phyloP scores from a whole-genome alignment of 2,329 filamentous ascomycete species.

The Colletotrichum aenigma region DNA sequence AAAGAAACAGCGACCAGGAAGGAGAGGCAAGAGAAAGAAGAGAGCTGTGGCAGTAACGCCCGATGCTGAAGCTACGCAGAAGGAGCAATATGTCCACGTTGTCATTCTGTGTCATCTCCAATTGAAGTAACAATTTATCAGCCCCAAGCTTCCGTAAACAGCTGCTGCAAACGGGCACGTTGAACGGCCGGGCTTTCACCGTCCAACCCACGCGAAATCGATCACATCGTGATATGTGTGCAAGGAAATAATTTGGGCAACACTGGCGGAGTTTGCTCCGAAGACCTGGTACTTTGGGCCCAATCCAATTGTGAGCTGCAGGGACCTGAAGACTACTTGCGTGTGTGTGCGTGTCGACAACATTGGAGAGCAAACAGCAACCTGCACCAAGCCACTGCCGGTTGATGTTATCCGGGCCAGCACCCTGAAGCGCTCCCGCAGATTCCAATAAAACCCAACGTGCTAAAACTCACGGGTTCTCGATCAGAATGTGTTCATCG shows the following conservation, averaged over 20 bases:
- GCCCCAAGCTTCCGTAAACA: not conserved
- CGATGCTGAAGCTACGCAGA: not conserved
- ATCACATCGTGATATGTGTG: not conserved
- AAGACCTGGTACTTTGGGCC: not conserved
- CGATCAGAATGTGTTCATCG: not conserved
- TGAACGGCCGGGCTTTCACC: not conserved
- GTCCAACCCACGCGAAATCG: not conserved
- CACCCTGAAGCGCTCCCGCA: not conserved
- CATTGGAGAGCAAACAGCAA: fast-evolving
- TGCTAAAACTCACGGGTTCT: not conserved
- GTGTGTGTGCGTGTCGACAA: not conserved
- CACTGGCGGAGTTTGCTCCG: not conserved
- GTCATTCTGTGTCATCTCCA: not conserved
- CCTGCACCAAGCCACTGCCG: not conserved
- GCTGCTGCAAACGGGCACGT: not conserved
- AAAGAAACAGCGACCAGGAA: not conserved
- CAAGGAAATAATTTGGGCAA: not conserved
- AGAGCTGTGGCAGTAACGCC: not conserved
- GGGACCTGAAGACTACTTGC: not conserved
- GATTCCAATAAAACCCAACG: no score
- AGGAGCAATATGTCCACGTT: not conserved
- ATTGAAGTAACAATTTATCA: not conserved
- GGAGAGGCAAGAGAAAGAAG: not conserved
- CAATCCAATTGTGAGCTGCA: not conserved
- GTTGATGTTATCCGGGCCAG: not conserved